Base-by-base conservation (phyloP, 176 grass and related monocot species). In the Oryza glumipatula region DNA sequence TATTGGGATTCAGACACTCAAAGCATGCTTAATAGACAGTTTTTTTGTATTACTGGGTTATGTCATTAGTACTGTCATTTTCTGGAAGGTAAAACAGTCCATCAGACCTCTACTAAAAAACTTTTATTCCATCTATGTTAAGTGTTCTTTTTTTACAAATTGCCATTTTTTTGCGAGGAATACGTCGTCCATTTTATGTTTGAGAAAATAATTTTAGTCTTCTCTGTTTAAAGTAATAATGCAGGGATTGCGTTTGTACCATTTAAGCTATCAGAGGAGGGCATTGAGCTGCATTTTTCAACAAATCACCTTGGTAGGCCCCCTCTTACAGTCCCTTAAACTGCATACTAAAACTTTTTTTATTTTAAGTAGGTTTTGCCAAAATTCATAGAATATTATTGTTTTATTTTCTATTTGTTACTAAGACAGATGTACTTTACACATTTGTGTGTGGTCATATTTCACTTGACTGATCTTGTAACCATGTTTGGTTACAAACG, bases 261-360 rank as follows among this genome's bases (percentile, higher is more conserved):
- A 9, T 92, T 94, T 71, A 78, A 21, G 26, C 92, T 92, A 80
- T 94, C 89, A 41, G 49, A 86, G 43, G 89, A 94, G 87, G 89
- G 87, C 54, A 89, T 88, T 60, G 92, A 94, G 81, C 67, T 94
- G 66, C 89, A 94, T 16, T 92, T 94, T 86, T 74, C 92, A 80
- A 94, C 92, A 2, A 92, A 94, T 70, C 84, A 94, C 78, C 81
- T 92, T 68, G 93, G 93, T 92, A 76, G 33, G 38, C 54, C 5
- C 28, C n/a, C 0, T 52, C 11, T 36, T 60, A 12, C n/a, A 24
- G 12, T 41, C 39, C 1, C 41, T 24, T 54, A 70, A 22, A 81
- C 15, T 5, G 23, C 10, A 38, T 39, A 28, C 2, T 15, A 68
- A 33, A 7, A 8, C n/a, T 41, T 35, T 21, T n/a, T 15, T 21